Evolutionary conservation across 768 basidiomycete genomes (phyloP).

Genomic region (Trametes cinnabarina): DNA sequence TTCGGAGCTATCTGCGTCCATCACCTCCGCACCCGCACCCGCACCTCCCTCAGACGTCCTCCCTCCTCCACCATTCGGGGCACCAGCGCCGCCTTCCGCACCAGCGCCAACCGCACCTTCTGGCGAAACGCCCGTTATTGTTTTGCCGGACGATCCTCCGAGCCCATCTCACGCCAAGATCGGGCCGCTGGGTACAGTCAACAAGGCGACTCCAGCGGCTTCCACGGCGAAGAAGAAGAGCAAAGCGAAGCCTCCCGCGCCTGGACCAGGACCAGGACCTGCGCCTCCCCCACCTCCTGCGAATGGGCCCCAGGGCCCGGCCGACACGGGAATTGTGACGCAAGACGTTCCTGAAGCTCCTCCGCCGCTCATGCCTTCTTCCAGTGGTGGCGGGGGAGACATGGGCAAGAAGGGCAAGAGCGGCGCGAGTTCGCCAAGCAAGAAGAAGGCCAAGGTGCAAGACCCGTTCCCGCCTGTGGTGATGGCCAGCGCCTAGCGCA

Average conservation of each 20-base stretch:
- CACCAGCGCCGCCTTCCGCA: neutral
- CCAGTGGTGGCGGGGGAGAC: constrained; percentile 15
- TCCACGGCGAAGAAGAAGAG: constrained; percentile 58
- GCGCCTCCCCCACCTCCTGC: neutral
- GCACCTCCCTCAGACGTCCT: constrained; percentile 20
- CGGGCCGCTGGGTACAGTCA: constrained; percentile 75
- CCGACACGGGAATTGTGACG: neutral
- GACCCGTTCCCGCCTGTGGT: constrained; percentile 30
- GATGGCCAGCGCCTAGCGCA: constrained; percentile 30
- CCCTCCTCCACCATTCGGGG: constrained; percentile 11
- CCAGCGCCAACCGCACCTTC: constrained; percentile 20
- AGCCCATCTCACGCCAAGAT: constrained; percentile 62
- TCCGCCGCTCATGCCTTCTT: constrained; percentile 6
- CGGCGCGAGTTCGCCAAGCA: constrained; percentile 22
- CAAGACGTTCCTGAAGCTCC: neutral
- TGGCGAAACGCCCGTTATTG: constrained; percentile 26
- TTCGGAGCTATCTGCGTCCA: constrained; percentile 37
- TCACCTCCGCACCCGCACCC: constrained; percentile 18
- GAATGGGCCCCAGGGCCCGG: neutral
- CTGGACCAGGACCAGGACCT: constrained; percentile 5
- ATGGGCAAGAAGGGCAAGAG: constrained; percentile 26
- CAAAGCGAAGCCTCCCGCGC: constrained; percentile 28
- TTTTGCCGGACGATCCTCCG: constrained; percentile 66
- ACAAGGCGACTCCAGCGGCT: constrained; percentile 46
- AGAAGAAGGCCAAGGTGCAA: constrained; percentile 24